Base-by-base conservation (phyloP, 257 asterid genomes). In the Echites panduratus region DNA sequence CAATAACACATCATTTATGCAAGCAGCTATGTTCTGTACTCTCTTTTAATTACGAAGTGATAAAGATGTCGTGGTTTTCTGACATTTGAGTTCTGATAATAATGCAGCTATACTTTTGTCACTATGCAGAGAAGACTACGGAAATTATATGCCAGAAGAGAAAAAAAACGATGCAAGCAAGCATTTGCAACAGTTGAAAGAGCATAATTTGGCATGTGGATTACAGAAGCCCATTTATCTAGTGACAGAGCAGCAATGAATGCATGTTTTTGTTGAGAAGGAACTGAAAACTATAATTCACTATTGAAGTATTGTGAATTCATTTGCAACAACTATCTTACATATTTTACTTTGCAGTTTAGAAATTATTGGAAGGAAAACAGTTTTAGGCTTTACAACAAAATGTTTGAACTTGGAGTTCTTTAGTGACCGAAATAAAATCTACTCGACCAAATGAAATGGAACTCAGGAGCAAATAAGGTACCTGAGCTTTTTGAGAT, bases 401-500 rank as follows among this genome's bases (percentile, higher is more conserved):
- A 14, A 35, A 35, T 32, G 26, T 5, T 38, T 41, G n/a, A 24
- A 43, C 50, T 57, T 32, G 38, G 38, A 32, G 3, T 32, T 75
- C 44, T 54, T 53, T 62, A 16, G 43, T 38, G 57, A 68, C 11
- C 29, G 52, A 71, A 44, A 52, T 17, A 73, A 61, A 49, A 78
- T 32, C 24, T 14, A 62, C 68, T 7, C 47, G 2, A 3, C 13
- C 17, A 62, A 62, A 19, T 53, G 22, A 40, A 75, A 66, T 6
- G 3, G 19, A 53, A 77, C 63, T 41, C 47, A 67, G 19, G 66
- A 71, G 71, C 72, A 70, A 35, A 41, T 72, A 76, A 45, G 79
- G 75, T 63, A 95, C 98, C 99, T 95, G 99, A 45, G 99, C 98
- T 85, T 95, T 95, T 82, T 95, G 99, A 61, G 99, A 92, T 73